Conservation (phyloP, 1,284 basidiomycete genomes). For the Rhodotorula sp. region DNA sequence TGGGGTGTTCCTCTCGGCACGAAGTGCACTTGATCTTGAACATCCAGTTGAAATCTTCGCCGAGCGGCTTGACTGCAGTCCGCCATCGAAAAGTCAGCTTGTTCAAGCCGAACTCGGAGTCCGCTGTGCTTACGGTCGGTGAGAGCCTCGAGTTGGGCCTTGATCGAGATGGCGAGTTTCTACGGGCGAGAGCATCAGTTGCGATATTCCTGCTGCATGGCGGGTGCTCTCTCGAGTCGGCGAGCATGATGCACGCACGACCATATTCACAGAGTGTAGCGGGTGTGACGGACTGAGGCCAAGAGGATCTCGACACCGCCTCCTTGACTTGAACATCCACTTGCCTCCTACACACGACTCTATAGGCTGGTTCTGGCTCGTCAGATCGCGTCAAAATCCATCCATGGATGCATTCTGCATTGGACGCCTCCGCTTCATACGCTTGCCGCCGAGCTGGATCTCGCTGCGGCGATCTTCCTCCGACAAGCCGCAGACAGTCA, state of each 20-base stretch:
- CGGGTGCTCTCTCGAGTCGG: background rate
- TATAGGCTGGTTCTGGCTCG: background rate
- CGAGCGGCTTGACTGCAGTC: conserved; percentile 27
- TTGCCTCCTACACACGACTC: background rate
- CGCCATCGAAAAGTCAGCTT: background rate
- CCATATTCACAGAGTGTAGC: conserved; percentile 16
- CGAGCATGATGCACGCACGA: conserved; percentile 2
- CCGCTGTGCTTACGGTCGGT: conserved; percentile 23
- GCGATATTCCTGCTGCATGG: background rate
- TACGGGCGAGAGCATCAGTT: background rate
- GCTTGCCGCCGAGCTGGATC: conserved; percentile 28
- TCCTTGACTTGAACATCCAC: no score
- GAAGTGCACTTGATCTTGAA: conserved; percentile 35
- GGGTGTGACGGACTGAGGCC: background rate
- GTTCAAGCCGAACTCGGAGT: background rate
- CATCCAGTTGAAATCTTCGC: conserved; percentile 37
- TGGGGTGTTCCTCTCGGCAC: conserved; percentile 41
- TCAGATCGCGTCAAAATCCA: background rate
- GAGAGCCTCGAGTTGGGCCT: conserved; percentile 37
- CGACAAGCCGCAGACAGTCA: background rate
- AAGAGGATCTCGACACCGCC: background rate
- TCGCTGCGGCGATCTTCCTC: background rate
- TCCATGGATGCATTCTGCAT: conserved; percentile 13
- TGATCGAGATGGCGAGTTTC: conserved; percentile 40
- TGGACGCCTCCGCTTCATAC: conserved; percentile 25